A percentile compares a stretch with the other conserved stretches of the same genome.
phyloP scores from a whole-genome alignment of 306 rosid species.

The Cucurbita ficifolia region DNA sequence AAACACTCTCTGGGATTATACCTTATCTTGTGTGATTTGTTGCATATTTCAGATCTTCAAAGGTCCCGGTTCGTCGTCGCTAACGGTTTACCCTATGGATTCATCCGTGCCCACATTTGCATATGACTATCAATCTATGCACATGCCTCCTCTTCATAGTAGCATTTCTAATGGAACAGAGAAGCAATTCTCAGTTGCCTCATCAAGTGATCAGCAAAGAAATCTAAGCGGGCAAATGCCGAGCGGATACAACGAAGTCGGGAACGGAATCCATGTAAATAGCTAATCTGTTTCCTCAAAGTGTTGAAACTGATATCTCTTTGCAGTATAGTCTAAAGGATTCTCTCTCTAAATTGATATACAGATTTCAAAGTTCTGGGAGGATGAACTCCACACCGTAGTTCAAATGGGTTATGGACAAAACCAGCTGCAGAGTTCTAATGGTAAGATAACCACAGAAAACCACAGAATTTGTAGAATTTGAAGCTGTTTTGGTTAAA shows the following conservation, averaged over 20 bases:
- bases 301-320: neutral
- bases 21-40: neutral
- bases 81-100: slow-evolving; percentile 20
- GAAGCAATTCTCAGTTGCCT: slow-evolving; percentile 18
- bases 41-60: slow-evolving; percentile 27
- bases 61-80: slow-evolving; percentile 24
- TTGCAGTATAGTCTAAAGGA: slow-evolving; percentile 1
- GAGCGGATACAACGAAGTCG: slow-evolving; percentile 18
- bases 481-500: neutral
- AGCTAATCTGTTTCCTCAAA: neutral
- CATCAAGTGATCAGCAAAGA: slow-evolving; percentile 15
- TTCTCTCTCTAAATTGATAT: neutral
- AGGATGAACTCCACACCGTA: slow-evolving; percentile 39
- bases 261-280: slow-evolving; percentile 1
- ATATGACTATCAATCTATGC: slow-evolving; percentile 24
- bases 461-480: neutral
- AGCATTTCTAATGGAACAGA: slow-evolving; percentile 17
- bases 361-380: slow-evolving; percentile 31
- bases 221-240: slow-evolving; percentile 16
- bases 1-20: neutral
- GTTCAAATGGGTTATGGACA: slow-evolving; percentile 43
- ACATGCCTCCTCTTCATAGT: slow-evolving; percentile 20
- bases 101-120: slow-evolving; percentile 21
- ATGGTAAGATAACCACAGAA: slow-evolving; percentile 14
- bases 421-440: slow-evolving; percentile 22